Percentiles rank a stretch among this genome's conserved stretches.
Evolutionary conservation across 805 yeast genomes (phyloP).

Genomic region (Candida cerambycidarum): DNA sequence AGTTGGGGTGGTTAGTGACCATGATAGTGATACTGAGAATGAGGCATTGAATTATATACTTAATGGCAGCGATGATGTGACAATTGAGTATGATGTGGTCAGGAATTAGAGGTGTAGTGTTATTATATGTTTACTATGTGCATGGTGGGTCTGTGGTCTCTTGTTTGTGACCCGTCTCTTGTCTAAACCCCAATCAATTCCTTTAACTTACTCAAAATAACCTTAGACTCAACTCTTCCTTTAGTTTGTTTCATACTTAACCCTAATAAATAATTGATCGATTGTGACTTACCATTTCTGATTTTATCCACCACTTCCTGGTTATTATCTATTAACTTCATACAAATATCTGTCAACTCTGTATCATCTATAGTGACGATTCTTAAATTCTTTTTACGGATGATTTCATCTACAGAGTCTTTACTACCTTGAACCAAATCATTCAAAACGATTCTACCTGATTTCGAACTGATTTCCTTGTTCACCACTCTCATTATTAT

Average conservation of each 20-base stretch:
- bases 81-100: conserved; percentile 7
- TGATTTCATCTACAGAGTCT: conserved; percentile 39
- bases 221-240: conserved; percentile 52
- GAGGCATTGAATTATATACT: conserved; percentile 11
- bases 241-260: conserved; percentile 77
- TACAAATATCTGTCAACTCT: conserved; percentile 44
- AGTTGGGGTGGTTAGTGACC: no score
- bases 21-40: conserved; percentile 9
- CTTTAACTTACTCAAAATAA: conserved; percentile 26
- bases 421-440: conserved; percentile 56
- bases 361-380: conserved; percentile 26
- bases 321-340: conserved; percentile 43
- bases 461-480: conserved; percentile 56
- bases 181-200: conserved; percentile 12
- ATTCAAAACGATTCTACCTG: conserved; percentile 63
- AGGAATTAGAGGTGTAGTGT: not conserved
- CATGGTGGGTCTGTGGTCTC: not conserved
- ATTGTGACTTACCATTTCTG: conserved; percentile 50
- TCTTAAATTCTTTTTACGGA: conserved; percentile 54
- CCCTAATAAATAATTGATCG: conserved; percentile 79
- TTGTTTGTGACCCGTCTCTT: no score
- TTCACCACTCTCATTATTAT: conserved; percentile 51
- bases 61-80: conserved; percentile 7
- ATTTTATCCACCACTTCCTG: conserved; percentile 59
- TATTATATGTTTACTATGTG: conserved; percentile 8